These are phyloP conservation scores for Cercospora janseana DNA, from an alignment of 2,329 filamentous ascomycete genomes.

Conservation along the genomic window DNA sequence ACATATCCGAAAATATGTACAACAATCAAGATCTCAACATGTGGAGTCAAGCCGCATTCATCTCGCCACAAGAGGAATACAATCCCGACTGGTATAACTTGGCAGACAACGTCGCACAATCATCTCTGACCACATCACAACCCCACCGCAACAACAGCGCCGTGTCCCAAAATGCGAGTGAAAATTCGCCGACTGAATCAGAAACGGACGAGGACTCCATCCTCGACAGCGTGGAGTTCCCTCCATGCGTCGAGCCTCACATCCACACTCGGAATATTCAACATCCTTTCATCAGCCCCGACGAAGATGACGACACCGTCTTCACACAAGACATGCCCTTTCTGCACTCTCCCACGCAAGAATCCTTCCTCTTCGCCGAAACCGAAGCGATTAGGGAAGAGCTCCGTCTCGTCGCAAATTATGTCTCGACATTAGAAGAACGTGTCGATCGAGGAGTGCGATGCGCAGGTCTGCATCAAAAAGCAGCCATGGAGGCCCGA, in stretches of 20 bases:
- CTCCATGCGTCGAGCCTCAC: too few species aligned
- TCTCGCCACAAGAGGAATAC: slow-evolving; percentile 1
- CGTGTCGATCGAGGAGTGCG: slow-evolving; percentile 4
- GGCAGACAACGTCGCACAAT: not conserved
- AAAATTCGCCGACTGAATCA: too few species aligned
- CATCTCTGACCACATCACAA: not conserved
- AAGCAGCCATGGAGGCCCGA: slow-evolving; percentile 2
- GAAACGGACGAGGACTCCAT: not conserved
- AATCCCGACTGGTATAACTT: slow-evolving; percentile 3
- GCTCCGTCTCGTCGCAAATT: slow-evolving; percentile 16
- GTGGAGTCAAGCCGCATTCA: slow-evolving; percentile 7
- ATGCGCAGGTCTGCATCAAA: not conserved
- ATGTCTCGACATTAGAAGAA: slow-evolving; percentile 16
- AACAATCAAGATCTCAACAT: not conserved
- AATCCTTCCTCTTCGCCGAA: slow-evolving; percentile 16
- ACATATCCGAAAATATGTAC: not conserved
- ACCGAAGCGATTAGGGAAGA: slow-evolving; percentile 19
- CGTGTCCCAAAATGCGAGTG: too few species aligned
- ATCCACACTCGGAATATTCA: too few species aligned
- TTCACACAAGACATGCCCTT: not conserved
- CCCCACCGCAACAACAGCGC: not conserved
- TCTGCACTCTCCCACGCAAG: not conserved
- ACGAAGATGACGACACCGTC: not conserved
- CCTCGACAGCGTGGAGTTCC: not conserved
- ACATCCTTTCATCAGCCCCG: too few species aligned